These are phyloP conservation scores for Corymbia calophylla DNA, from an alignment of 441 rosid species.

Conservation along the genomic window DNA sequence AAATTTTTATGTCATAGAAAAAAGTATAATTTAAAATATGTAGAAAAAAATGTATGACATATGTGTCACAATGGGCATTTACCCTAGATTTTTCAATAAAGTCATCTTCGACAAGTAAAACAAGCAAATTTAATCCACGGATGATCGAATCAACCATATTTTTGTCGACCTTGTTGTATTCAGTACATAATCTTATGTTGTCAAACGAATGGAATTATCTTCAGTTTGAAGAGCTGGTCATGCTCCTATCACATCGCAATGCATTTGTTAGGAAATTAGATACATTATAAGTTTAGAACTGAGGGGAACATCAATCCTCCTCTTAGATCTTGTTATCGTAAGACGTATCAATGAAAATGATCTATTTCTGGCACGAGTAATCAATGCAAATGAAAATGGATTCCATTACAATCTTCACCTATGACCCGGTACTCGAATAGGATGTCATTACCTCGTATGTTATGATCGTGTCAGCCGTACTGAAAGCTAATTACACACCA, in stretches of 20 bases:
- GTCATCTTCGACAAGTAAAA: neutral
- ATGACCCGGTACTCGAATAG: neutral
- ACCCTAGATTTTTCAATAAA: neutral
- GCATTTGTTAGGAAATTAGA: neutral
- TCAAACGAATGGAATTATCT: neutral
- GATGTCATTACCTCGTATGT: neutral
- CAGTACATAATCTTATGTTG: neutral
- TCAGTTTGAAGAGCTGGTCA: neutral
- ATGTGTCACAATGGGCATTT: neutral
- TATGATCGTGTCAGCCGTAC: neutral
- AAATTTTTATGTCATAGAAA: neutral
- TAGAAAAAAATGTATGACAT: no score
- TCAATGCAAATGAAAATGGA: neutral
- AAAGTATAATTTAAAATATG: no score
- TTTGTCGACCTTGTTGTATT: neutral
- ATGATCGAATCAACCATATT: neutral
- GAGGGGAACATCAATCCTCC: neutral
- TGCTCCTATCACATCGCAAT: neutral
- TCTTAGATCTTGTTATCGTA: neutral
- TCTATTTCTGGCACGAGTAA: neutral
- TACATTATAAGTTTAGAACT: no score
- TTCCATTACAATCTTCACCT: neutral
- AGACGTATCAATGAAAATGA: rapidly evolving
- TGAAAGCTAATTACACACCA: neutral
- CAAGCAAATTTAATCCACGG: neutral